Evolutionary conservation across 495 filamentous ascomycete genomes (phyloP).

Genomic region (Penicillium desertorum): DNA sequence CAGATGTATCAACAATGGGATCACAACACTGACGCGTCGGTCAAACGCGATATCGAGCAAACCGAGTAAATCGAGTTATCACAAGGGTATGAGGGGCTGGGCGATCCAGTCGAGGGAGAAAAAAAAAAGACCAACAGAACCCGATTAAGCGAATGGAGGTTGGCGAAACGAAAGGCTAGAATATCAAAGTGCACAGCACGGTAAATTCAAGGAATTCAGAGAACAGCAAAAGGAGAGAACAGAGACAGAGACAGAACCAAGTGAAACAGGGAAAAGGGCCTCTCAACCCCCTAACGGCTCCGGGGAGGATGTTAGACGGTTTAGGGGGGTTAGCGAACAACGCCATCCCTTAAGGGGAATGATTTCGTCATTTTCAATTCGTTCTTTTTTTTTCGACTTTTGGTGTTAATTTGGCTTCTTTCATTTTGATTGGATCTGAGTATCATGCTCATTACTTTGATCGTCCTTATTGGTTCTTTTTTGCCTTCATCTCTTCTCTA

Average conservation of each 20-base stretch:
- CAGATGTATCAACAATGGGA: slow-evolving; percentile 1
- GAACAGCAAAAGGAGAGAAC: slow-evolving; percentile 8
- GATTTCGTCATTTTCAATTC: slow-evolving; percentile 20
- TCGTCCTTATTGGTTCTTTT: neutral
- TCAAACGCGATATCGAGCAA: slow-evolving; percentile 1
- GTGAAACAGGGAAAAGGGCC: slow-evolving; percentile 21
- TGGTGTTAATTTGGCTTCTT: neutral
- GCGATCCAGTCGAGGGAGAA: slow-evolving; percentile 10
- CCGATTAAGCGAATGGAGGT: slow-evolving; percentile 15
- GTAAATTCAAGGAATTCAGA: neutral
- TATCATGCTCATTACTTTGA: neutral
- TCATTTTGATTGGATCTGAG: neutral
- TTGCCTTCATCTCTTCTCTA: neutral
- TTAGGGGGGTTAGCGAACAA: slow-evolving; percentile 5
- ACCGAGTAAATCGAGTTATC: slow-evolving; percentile 4
- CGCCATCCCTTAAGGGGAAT: slow-evolving; percentile 17
- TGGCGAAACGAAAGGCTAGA: slow-evolving; percentile 13
- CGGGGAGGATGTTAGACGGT: slow-evolving; percentile 10
- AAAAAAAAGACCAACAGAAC: slow-evolving; percentile 2
- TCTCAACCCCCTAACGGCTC: slow-evolving; percentile 12
- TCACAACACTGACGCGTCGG: slow-evolving; percentile 3
- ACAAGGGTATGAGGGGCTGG: slow-evolving; percentile 2
- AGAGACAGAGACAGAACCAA: slow-evolving; percentile 15
- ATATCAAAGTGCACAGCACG: slow-evolving; percentile 29
- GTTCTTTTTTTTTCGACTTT: neutral